Conservation (phyloP, 495 filamentous ascomycete genomes). For the Talaromyces adpressus region DNA sequence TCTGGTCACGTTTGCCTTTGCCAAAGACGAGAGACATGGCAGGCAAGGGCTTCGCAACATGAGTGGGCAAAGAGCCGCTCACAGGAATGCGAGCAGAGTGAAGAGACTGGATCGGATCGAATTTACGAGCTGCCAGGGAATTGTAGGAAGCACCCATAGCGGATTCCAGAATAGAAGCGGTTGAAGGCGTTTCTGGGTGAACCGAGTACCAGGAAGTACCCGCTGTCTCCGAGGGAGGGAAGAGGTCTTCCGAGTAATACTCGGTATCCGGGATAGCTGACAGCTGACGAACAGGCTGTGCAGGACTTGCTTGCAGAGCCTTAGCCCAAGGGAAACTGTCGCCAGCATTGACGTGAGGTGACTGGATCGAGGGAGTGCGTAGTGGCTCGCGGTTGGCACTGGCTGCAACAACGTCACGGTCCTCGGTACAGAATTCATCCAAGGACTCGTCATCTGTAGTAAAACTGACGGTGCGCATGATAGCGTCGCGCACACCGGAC, state of each 20-base stretch:
- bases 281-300: conserved; percentile 71
- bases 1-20: conserved; percentile 56
- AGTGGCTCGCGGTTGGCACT: conserved; percentile 91
- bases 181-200: conserved; percentile 63
- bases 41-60: conserved; percentile 53
- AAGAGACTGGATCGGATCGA: conserved; percentile 21
- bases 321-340: conserved; percentile 95
- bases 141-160: conserved; percentile 62
- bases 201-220: conserved; percentile 68
- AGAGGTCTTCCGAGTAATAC: conserved; percentile 81
- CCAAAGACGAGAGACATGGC: conserved; percentile 74
- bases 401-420: conserved; percentile 62
- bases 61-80: conserved; percentile 72
- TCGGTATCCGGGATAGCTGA: conserved; percentile 76
- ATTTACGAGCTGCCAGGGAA: conserved; percentile 46
- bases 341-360: conserved; percentile 68
- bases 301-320: conserved; percentile 71
- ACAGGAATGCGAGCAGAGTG: conserved; percentile 51
- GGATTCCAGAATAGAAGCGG: conserved; percentile 73
- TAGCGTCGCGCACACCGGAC: conserved; percentile 62
- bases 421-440: conserved; percentile 90
- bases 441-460: conserved; percentile 86
- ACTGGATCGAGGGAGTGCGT: conserved; percentile 90
- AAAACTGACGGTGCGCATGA: conserved; percentile 77
- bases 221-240: conserved; percentile 67